phyloP scores from a whole-genome alignment of 2,329 filamentous ascomycete genomes.

The Grosmannia huntii region DNA sequence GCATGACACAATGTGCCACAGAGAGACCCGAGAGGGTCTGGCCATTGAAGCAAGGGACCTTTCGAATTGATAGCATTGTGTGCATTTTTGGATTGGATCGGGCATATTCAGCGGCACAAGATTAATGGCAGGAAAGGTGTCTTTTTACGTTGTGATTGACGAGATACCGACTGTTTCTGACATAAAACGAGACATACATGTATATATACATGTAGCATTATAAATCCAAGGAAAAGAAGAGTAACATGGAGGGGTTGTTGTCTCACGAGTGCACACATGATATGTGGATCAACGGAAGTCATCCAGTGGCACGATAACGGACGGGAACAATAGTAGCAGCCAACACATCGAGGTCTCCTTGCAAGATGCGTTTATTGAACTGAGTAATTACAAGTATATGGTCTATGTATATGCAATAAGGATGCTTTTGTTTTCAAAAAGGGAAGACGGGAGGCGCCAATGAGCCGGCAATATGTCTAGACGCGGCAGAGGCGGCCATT shows the following conservation, averaged over 20 bases:
- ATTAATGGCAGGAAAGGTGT: neutral
- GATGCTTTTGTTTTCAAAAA: neutral
- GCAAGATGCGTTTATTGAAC: neutral
- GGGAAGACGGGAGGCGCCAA: neutral
- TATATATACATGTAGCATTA: neutral
- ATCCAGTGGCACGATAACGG: neutral
- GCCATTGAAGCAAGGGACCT: neutral
- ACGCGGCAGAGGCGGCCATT: conserved; percentile 11
- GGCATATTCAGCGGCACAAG: neutral
- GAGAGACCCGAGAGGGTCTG: neutral
- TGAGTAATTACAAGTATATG: neutral
- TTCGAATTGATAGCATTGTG: too few relatives aligned
- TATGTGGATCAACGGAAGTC: neutral
- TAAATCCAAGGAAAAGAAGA: neutral
- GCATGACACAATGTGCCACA: neutral
- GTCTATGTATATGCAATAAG: neutral
- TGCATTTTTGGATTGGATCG: neutral
- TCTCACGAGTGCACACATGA: neutral
- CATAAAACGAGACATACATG: neutral
- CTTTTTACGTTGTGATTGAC: neutral
- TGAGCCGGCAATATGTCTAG: neutral
- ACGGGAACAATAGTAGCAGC: too few relatives aligned
- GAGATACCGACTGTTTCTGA: neutral
- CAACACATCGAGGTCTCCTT: neutral
- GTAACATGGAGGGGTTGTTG: neutral